Evolutionary conservation across 805 yeast species (phyloP).

Genomic region (Suhomyces vadensis): DNA sequence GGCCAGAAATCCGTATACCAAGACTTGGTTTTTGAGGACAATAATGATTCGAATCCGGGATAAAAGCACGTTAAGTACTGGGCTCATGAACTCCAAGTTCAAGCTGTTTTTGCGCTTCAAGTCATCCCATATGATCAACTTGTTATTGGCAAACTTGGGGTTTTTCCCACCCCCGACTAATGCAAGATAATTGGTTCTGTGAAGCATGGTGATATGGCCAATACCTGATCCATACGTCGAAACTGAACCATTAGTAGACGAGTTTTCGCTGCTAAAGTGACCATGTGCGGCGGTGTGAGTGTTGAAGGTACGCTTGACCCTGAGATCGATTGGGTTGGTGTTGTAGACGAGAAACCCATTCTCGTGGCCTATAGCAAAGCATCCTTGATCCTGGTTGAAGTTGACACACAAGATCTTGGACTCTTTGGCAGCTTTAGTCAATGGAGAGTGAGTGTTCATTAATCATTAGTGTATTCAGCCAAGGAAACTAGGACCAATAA

Average conservation of each 20-base stretch:
- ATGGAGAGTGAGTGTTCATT: conserved; percentile 21
- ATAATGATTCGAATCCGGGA: conserved; percentile 77
- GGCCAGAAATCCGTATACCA: conserved; percentile 77
- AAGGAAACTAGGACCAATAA: neutral
- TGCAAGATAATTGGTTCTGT: conserved; percentile 87
- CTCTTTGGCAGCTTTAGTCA: conserved; percentile 15
- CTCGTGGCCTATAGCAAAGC: conserved; percentile 83
- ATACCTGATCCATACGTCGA: conserved; percentile 53
- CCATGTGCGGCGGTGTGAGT: neutral
- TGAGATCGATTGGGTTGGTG: conserved; percentile 79
- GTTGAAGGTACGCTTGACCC: conserved; percentile 52
- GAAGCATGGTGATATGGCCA: conserved; percentile 77
- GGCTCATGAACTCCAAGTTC: conserved; percentile 71
- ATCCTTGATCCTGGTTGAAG: conserved; percentile 88
- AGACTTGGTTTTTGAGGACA: conserved; percentile 63
- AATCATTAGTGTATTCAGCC: conserved; percentile 3
- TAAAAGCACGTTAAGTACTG: conserved; percentile 70
- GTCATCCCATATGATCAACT: conserved; percentile 91
- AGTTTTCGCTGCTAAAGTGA: neutral
- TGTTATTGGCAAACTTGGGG: conserved; percentile 77
- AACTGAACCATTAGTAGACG: conserved; percentile 5
- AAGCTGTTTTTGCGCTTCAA: conserved; percentile 72
- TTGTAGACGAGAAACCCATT: conserved; percentile 82
- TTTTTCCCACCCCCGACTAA: conserved; percentile 85
- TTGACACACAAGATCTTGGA: conserved; percentile 54